Evolutionary conservation across 441 rosid species (phyloP).

Genomic region (Arabidopsis lyrata): DNA sequence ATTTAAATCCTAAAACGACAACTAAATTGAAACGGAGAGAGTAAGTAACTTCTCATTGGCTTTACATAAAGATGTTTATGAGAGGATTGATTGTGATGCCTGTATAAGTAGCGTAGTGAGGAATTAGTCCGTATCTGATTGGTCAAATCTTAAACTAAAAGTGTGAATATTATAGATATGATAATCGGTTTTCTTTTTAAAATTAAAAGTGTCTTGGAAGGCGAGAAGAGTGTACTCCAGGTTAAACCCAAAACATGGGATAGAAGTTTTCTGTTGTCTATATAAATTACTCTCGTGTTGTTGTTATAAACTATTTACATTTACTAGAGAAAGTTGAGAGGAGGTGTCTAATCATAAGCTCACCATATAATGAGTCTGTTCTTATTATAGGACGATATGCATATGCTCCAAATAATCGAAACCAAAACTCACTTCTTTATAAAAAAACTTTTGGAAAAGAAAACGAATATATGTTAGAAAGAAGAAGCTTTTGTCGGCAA

Average conservation of each 20-base stretch:
- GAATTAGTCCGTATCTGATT: background rate
- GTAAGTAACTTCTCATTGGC: constrained; percentile 30
- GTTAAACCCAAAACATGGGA: background rate
- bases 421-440: constrained; percentile 29
- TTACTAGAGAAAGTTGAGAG: background rate
- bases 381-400: constrained; percentile 15
- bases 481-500: constrained; percentile 35
- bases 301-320: background rate
- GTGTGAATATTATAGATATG: background rate
- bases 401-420: constrained; percentile 24
- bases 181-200: background rate
- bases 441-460: constrained; percentile 25
- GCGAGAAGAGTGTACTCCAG: constrained; percentile 19
- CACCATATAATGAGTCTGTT: constrained; percentile 5
- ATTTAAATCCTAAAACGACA: no score
- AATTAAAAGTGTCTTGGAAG: background rate
- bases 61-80: constrained; percentile 17
- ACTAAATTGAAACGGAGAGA: no score
- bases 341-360: background rate
- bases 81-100: constrained; percentile 6
- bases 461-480: constrained; percentile 43
- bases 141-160: background rate
- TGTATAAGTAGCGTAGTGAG: constrained; percentile 11
- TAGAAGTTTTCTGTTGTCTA: background rate
- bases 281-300: background rate